phyloP scores from a whole-genome alignment of 805 yeast species.

The Saturnispora serradocipensis region DNA sequence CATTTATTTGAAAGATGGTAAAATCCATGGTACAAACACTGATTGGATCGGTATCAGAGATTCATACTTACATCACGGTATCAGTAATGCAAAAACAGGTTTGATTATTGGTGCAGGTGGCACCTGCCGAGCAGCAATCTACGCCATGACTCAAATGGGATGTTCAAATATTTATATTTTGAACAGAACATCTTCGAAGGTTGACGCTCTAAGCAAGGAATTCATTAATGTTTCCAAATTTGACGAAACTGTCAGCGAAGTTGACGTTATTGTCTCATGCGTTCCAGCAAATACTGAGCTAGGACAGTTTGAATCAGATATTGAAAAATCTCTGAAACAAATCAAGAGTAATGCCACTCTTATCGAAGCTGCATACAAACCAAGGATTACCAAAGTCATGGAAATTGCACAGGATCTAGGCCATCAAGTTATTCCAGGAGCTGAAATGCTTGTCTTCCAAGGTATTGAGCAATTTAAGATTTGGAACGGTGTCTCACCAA shows the following conservation, averaged over 20 bases:
- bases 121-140: slow-evolving; percentile 89
- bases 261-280: slow-evolving; percentile 64
- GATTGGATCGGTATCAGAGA: slow-evolving; percentile 87
- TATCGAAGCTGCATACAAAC: slow-evolving; percentile 93
- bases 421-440: slow-evolving; percentile 73
- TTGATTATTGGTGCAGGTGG: slow-evolving; percentile 96
- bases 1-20: slow-evolving; percentile 46
- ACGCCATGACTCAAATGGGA: slow-evolving; percentile 73
- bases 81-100: slow-evolving; percentile 43
- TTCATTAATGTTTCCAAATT: slow-evolving; percentile 44
- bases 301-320: slow-evolving; percentile 41
- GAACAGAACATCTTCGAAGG: slow-evolving; percentile 68
- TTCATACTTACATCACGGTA: slow-evolving; percentile 57
- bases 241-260: slow-evolving; percentile 17
- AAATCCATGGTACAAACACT: slow-evolving; percentile 77
- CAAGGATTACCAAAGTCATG: slow-evolving; percentile 82
- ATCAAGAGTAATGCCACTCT: slow-evolving; percentile 36
- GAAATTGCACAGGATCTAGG: slow-evolving; percentile 50
- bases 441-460: slow-evolving; percentile 86
- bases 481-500: slow-evolving; percentile 64
- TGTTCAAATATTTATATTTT: slow-evolving; percentile 66
- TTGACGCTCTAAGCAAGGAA: slow-evolving; percentile 44
- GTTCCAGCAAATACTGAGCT: slow-evolving; percentile 75
- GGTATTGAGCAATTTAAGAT: slow-evolving; percentile 79
- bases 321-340: slow-evolving; percentile 39